Evolutionary conservation across 768 basidiomycete species (phyloP), one percentile per base, ranked within the genome.

Genomic region (Saitozyma podzolica): DNA sequence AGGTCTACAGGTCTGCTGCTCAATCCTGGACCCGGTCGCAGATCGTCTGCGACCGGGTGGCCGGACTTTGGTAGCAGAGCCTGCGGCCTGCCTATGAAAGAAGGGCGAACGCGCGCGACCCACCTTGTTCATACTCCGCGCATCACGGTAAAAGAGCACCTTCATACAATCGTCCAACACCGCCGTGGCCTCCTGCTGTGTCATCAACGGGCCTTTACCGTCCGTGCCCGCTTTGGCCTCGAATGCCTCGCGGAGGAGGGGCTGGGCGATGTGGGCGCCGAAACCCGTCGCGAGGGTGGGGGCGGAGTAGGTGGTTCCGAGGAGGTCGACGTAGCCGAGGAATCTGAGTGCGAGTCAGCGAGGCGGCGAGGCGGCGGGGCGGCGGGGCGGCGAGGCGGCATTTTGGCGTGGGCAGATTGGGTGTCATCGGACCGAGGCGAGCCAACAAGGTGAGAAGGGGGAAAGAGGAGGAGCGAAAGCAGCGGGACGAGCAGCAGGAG

Each of bases 141-240:
- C 95, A 72, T 99, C 96, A 50, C 96, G 87, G 81, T 99, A 99
- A 81, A 88, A 98, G 53, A 99, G 84, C 14, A 98, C 93, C 68
- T 87, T 87, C 88, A 99, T 91, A 76, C 89, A 87, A 54, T 89
- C 86, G 72, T 89, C 86, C 57, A 99, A 76, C 62, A 98, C 88
- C 71, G 84, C 82, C 29, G 84, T 82, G 14, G 92, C 96, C 61
- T 92, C 86, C 45, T 87, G 88, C 73, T 90, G 89, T 2, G 88
- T 88, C 59, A 98, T 80, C 39, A 78, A 54, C 8, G 70, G 71
- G 17, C 78, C 78, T 45, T 67, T 69, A 9, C 78, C 80, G 49
- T 78, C 72, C 0, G 80, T 81, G 54, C 89, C 84, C 69, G 91
- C 89, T 20, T 84, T 82, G 3, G 88, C 89, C 80, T 99, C 94